Percentiles rank a stretch among this genome's conserved stretches.
Evolutionary conservation across 2,329 filamentous ascomycete genomes (phyloP).

Genomic region (Stemphylium beticola): DNA sequence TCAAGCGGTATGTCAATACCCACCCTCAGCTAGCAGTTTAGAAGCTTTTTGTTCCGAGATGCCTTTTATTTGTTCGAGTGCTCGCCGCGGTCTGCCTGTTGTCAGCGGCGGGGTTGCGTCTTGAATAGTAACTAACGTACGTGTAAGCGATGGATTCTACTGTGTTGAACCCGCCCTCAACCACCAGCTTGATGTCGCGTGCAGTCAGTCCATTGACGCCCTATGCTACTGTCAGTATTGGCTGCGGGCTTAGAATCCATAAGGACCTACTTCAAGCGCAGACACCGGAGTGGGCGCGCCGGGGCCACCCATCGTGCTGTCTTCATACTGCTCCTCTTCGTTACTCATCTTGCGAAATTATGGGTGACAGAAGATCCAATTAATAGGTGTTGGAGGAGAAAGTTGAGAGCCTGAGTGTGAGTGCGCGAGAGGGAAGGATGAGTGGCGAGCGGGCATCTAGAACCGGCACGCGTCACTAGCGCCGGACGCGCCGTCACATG

Average conservation of each 20-base stretch:
- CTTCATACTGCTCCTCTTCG: slow-evolving; percentile 70
- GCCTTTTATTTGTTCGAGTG: slow-evolving; percentile 93
- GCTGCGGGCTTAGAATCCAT: background rate
- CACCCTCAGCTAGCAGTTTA: slow-evolving; percentile 89
- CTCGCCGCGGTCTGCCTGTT: slow-evolving; percentile 65
- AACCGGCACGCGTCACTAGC: slow-evolving; percentile 22
- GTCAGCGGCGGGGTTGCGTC: slow-evolving; percentile 27
- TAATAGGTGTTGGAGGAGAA: background rate
- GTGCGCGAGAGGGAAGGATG: slow-evolving; percentile 6
- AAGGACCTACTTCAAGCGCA: slow-evolving; percentile 77
- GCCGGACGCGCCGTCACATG: slow-evolving; percentile 36
- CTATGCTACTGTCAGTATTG: slow-evolving; percentile 55
- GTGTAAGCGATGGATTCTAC: slow-evolving; percentile 97
- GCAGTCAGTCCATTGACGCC: slow-evolving; percentile 89
- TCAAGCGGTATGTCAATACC: slow-evolving; percentile 13
- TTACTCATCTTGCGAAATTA: slow-evolving; percentile 50
- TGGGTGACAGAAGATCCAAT: background rate
- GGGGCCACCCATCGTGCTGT: slow-evolving; percentile 73
- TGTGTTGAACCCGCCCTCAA: slow-evolving; percentile 92
- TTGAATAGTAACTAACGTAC: slow-evolving; percentile 50
- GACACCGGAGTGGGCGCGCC: slow-evolving; percentile 91
- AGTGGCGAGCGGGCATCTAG: slow-evolving; percentile 21
- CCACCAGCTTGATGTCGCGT: slow-evolving; percentile 89
- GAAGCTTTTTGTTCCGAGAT: slow-evolving; percentile 96
- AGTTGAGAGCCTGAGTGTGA: background rate